Evolutionary conservation across 768 basidiomycete genomes (phyloP), one percentile per base, ranked within the genome.

Genomic region (Tephrocybe rancida): DNA sequence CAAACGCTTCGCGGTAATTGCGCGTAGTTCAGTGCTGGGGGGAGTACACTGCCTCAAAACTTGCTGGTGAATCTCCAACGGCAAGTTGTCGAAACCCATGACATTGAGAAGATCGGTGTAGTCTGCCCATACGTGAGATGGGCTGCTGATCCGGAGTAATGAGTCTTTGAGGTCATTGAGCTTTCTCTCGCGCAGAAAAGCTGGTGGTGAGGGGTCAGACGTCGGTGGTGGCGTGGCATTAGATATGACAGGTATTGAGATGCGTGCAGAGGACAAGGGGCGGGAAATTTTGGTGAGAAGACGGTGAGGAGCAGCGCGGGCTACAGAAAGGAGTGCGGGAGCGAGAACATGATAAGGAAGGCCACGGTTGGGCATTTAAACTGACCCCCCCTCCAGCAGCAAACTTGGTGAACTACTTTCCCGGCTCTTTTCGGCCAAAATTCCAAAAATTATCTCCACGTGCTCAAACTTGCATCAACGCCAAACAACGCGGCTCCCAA

Each of bases 1-100:
- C 54, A 83, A 64, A 24, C 75, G 73, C 30, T 68, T 73, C 2
- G 76, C 72, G n/a, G 75, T 65, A 18, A 73, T 65, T 5, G 66
- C 60, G 25, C 85, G 84, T 24, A 87, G 70, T 24, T 71, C 55
- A 13, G 69, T 61, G 25, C 74, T 68, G 1, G 80, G 64, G 3
- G 80, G 80, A 1, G 84, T 81, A 61, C 87, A 90, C 54, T 75
- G 81, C 35, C 87, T 82, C 19, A 92, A 79, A 51, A 89, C 88
- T 35, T 75, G 70, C 61, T 85, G 87, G 70, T 92, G 90, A 18
- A 87, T 56, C 56, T 86, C 77, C 22, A 88, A 67, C 11, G 90
- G 87, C 35, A 91, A 70, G 13, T 65, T 65, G 26, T 79, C 70
- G 57, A 73, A 69, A 29, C 78, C 83, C 37, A 79, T 62, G 50